phyloP scores from a whole-genome alignment of 768 basidiomycete genomes.

The Serendipita vermifera region DNA sequence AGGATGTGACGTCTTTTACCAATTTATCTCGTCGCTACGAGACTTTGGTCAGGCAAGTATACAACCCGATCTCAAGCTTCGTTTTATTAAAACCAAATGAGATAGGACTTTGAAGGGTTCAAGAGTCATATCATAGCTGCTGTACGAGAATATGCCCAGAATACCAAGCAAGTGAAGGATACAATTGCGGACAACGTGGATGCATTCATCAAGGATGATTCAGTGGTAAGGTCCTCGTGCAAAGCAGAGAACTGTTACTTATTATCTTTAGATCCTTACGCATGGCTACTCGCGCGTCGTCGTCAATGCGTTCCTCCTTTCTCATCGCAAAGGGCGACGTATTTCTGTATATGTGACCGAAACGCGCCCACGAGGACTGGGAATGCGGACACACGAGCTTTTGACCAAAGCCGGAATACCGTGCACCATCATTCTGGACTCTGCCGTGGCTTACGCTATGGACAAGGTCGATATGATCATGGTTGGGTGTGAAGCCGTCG shows the following conservation, averaged over 20 bases:
- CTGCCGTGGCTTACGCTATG: conserved; percentile 95
- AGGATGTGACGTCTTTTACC: conserved; percentile 84
- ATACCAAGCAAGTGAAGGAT: conserved; percentile 72
- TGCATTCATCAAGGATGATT: conserved; percentile 90
- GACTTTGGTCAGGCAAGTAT: conserved; percentile 12
- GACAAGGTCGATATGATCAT: conserved; percentile 90
- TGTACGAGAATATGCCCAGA: conserved; percentile 60
- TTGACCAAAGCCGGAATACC: conserved; percentile 85
- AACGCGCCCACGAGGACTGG: conserved; percentile 77
- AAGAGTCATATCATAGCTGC: conserved; percentile 74
- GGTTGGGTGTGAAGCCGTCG: conserved; percentile 95
- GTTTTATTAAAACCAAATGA: conserved; percentile 12
- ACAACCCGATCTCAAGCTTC: conserved; percentile 10
- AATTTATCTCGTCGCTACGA: conserved; percentile 52
- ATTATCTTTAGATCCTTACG: conserved; percentile 63
- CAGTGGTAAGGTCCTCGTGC: conserved; percentile 43
- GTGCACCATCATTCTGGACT: conserved; percentile 88
- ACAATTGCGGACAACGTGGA: conserved; percentile 84
- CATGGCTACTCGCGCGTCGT: conserved; percentile 97
- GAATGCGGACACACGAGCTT: conserved; percentile 80
- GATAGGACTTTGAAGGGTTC: conserved; percentile 67
- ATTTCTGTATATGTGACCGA: conserved; percentile 98
- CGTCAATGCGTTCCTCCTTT: conserved; percentile 78
- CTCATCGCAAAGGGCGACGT: conserved; percentile 73
- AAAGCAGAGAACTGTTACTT: conserved; percentile 14